A percentile compares a stretch with the other conserved stretches of the same genome.
phyloP scores from a whole-genome alignment of 169 alveolate species.

The Plasmodium knowlesi region DNA sequence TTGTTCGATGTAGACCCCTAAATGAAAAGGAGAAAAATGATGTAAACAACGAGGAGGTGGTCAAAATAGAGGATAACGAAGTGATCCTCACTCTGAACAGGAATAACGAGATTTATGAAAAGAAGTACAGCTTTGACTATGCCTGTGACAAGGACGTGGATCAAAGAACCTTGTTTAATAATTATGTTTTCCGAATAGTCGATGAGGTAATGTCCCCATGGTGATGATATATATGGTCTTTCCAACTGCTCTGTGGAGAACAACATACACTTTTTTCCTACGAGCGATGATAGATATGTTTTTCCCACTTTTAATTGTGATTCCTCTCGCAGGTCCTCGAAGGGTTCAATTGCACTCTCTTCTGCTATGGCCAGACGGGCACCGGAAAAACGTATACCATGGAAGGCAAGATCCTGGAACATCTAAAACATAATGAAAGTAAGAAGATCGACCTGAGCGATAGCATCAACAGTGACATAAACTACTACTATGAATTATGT shows the following conservation, averaged over 20 bases:
- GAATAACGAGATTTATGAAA: conserved; percentile 76
- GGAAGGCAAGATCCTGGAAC: conserved; percentile 57
- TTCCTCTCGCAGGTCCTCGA: conserved; percentile 32
- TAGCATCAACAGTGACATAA: conserved; percentile 60
- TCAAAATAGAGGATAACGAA: conserved; percentile 75
- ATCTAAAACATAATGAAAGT: conserved; percentile 15
- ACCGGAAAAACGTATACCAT: conserved; percentile 62
- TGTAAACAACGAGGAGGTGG: conserved; percentile 72
- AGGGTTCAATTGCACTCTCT: conserved; percentile 67
- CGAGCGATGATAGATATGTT: background rate
- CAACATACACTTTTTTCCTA: background rate
- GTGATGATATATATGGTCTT: background rate
- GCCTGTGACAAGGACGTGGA: conserved; percentile 70
- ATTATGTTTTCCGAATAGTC: conserved; percentile 88
- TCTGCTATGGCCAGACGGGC: conserved; percentile 68
- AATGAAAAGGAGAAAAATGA: conserved; percentile 83
- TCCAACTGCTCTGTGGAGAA: background rate
- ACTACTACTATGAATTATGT: conserved; percentile 37
- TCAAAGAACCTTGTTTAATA: conserved; percentile 78
- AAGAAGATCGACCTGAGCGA: conserved; percentile 45
- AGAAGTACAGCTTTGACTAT: conserved; percentile 69
- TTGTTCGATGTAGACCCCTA: conserved; percentile 90
- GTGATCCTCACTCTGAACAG: conserved; percentile 75
- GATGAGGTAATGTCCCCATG: conserved; percentile 82
- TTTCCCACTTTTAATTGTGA: background rate